Evolutionary conservation across 179 eudicot species (phyloP).

Genomic region (Corrigiola litoralis): DNA sequence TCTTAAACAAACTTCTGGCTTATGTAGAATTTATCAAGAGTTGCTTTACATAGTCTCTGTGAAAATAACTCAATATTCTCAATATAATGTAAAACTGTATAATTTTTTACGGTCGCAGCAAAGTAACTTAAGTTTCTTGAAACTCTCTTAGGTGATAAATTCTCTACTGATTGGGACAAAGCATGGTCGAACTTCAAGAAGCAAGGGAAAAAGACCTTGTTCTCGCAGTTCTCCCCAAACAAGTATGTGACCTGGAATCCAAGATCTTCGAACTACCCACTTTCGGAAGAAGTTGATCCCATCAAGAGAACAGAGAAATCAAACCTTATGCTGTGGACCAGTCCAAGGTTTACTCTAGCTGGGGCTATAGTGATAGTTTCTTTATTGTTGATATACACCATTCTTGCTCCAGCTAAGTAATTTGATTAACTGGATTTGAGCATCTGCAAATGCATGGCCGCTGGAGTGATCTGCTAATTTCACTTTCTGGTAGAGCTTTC

Average conservation of each 20-base stretch:
- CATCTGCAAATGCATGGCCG: background rate
- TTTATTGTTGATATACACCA: constrained; percentile 63
- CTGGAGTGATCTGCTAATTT: background rate
- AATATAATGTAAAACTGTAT: too few species aligned
- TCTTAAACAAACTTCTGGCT: background rate
- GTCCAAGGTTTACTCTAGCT: constrained; percentile 73
- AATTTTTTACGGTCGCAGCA: background rate
- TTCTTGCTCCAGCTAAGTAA: constrained; percentile 69
- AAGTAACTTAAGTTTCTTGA: background rate
- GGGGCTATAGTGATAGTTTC: constrained; percentile 66
- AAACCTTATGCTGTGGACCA: constrained; percentile 91
- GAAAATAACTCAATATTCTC: background rate
- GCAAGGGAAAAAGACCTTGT: constrained; percentile 56
- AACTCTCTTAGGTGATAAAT: constrained; percentile 42
- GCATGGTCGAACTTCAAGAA: constrained; percentile 90
- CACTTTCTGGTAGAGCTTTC: background rate
- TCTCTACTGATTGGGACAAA: constrained; percentile 84
- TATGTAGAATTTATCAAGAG: background rate
- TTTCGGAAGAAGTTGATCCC: constrained; percentile 95
- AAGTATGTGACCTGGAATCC: constrained; percentile 97
- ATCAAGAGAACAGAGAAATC: constrained; percentile 87
- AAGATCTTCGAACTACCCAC: constrained; percentile 68
- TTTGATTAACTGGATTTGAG: background rate
- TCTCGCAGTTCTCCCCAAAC: constrained; percentile 56
- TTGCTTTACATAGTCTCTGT: background rate